Percentiles rank a stretch among this genome's conserved stretches.
phyloP scores from a whole-genome alignment of 257 asterid genomes.

The Nicotiana sylvestris region DNA sequence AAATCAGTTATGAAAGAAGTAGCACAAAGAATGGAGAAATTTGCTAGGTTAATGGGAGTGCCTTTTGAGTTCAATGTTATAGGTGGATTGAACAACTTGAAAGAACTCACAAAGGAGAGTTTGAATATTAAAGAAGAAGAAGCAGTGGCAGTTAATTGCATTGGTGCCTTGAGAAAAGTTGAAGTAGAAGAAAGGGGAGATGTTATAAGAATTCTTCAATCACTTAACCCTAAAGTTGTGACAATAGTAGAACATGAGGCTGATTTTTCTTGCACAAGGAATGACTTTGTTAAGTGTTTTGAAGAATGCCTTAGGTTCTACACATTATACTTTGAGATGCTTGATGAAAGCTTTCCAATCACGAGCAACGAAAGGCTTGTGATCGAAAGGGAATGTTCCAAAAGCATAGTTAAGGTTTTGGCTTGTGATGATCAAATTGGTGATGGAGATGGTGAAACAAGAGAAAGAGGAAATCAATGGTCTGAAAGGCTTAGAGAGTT shows the following conservation, averaged over 20 bases:
- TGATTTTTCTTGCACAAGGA: conserved; percentile 43
- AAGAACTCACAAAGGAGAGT: conserved; percentile 45
- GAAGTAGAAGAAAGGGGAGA: conserved; percentile 26
- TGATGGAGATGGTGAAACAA: conserved; percentile 42
- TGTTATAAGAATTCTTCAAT: conserved; percentile 33
- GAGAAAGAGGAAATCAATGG: conserved; percentile 76
- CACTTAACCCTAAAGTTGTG: conserved; percentile 54
- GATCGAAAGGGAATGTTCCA: conserved; percentile 74
- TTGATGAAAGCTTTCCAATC: conserved; percentile 59
- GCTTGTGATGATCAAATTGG: conserved; percentile 49
- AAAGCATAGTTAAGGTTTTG: conserved; percentile 72
- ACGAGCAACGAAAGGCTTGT: conserved; percentile 76
- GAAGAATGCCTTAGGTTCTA: conserved; percentile 81
- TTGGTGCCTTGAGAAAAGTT: conserved; percentile 47
- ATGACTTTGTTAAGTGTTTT: conserved; percentile 52
- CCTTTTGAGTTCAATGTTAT: conserved; percentile 72
- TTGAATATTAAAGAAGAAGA: conserved; percentile 55
- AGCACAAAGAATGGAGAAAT: conserved; percentile 75
- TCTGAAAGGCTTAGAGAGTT: conserved; percentile 49
- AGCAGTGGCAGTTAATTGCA: conserved; percentile 66
- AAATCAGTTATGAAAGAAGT: conserved; percentile 67
- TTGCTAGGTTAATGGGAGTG: conserved; percentile 89
- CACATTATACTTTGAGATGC: conserved; percentile 63
- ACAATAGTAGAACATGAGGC: conserved; percentile 83
- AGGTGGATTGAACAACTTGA: conserved; percentile 33